Evolutionary conservation across 148 eudicot genomes (phyloP).

Genomic region (Pouteria glomerata): DNA sequence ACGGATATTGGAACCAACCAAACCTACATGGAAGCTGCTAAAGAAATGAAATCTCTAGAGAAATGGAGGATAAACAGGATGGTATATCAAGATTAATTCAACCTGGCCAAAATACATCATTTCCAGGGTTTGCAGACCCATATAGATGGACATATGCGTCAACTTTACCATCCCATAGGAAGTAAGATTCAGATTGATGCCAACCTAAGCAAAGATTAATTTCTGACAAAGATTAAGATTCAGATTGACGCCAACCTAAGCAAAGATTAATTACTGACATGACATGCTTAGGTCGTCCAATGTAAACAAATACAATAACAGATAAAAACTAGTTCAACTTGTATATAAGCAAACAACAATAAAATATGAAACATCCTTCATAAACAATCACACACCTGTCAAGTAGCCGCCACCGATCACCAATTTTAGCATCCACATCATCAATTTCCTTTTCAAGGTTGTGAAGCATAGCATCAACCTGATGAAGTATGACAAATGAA

Average conservation of each 20-base stretch:
- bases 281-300: too few species aligned
- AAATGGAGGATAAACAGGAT: background rate
- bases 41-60: background rate
- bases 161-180: background rate
- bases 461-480: slow-evolving; percentile 97
- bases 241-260: background rate
- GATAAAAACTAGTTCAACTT: too few species aligned
- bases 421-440: slow-evolving; percentile 90
- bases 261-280: background rate
- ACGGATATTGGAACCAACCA: background rate
- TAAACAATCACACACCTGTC: slow-evolving; percentile 79
- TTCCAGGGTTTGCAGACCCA: background rate
- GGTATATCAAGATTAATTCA: background rate
- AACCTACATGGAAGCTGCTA: background rate
- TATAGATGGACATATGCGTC: background rate
- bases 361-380: too few species aligned
- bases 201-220: background rate
- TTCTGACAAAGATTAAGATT: background rate
- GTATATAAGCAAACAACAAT: too few species aligned
- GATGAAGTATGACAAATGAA: slow-evolving; percentile 2
- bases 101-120: background rate
- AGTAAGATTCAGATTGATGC: background rate
- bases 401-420: slow-evolving; percentile 78
- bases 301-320: too few species aligned
- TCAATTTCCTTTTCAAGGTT: slow-evolving; percentile 92